Evolutionary conservation across 768 basidiomycete species (phyloP).

Genomic region (Cyclocybe cylindracea): DNA sequence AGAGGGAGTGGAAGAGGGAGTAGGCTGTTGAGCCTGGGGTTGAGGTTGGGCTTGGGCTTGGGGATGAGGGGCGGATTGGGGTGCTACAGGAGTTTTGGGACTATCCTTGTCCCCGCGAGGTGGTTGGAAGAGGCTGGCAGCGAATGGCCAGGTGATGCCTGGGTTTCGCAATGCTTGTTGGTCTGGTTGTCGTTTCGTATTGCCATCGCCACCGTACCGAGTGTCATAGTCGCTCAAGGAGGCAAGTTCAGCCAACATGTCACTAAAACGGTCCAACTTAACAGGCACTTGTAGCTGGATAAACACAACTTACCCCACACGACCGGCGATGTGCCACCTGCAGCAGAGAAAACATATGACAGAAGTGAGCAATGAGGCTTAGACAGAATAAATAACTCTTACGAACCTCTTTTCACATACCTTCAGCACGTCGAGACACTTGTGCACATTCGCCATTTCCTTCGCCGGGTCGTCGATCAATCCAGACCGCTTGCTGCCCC

Average conservation of each 20-base stretch:
- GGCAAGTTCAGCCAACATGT: constrained; percentile 59
- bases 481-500: constrained; percentile 46
- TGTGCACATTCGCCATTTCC: constrained; percentile 52
- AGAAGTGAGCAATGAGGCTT: not conserved
- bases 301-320: constrained; percentile 29
- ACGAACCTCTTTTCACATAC: constrained; percentile 34
- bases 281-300: constrained; percentile 21
- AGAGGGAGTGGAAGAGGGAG: too few relatives aligned
- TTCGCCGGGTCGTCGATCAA: constrained; percentile 36
- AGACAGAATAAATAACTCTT: not conserved
- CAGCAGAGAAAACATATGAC: not conserved
- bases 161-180: too few relatives aligned
- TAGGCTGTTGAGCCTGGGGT: too few relatives aligned
- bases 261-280: constrained; percentile 35
- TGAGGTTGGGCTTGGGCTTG: too few relatives aligned
- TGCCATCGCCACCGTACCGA: not conserved
- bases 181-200: too few relatives aligned
- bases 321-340: constrained; percentile 41
- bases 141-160: too few relatives aligned
- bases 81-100: too few relatives aligned
- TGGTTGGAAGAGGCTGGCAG: too few relatives aligned
- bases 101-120: too few relatives aligned
- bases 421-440: constrained; percentile 49
- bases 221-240: constrained; percentile 50
- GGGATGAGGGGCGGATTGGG: too few relatives aligned